Evolutionary conservation across 495 filamentous ascomycete genomes (phyloP), one percentile per base, ranked within the genome.

Genomic region (Podospora sp.): DNA sequence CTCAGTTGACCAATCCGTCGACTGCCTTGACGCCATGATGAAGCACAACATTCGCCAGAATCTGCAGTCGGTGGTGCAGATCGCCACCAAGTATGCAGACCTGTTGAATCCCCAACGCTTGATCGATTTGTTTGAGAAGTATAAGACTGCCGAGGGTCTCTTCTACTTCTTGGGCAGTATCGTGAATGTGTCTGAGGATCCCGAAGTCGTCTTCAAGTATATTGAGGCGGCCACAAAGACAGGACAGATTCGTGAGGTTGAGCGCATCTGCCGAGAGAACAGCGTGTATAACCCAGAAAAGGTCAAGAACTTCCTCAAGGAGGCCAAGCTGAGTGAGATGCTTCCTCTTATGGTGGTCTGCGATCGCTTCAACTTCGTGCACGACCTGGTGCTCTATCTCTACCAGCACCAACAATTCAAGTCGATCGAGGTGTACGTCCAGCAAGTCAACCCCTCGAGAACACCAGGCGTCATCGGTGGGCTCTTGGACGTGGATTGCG

Each of bases 361-460:
- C 80, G 96, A 99, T 72, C 92, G 94, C 20, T 97, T 96, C 86
- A 96, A 97, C 82, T 94, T 99, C 75, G 92, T 97, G 65, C 96
- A 99, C 73, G 96, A 99, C 76, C 77, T 99, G 72, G 91, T 99
- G 26, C 86, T 98, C 24, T 98, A 97, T 78, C 91, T 99, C 25
- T 99, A 98, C 83, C 93, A 97, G 80, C 97, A 97, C 80, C 95
- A 98, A 78, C 96, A 97, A 74, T 99, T 96, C 90, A 96, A 97
- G 82, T 97, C 96, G 16, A 99, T 99, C 69, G 96, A 99, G 80
- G 89, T 96, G 59, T 99, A 99, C 71, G 96, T 99, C n/a, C 96
- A 99, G 83, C 91, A 93, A 26, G 92, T 99, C 70, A 99, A 99
- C 78, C 94, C 96, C 18, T 84, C 87, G n/a, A 85, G 95, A 70